These are phyloP conservation scores for Neofusicoccum cordaticola DNA, from an alignment of 2,329 filamentous ascomycete genomes.

Conservation along the genomic window DNA sequence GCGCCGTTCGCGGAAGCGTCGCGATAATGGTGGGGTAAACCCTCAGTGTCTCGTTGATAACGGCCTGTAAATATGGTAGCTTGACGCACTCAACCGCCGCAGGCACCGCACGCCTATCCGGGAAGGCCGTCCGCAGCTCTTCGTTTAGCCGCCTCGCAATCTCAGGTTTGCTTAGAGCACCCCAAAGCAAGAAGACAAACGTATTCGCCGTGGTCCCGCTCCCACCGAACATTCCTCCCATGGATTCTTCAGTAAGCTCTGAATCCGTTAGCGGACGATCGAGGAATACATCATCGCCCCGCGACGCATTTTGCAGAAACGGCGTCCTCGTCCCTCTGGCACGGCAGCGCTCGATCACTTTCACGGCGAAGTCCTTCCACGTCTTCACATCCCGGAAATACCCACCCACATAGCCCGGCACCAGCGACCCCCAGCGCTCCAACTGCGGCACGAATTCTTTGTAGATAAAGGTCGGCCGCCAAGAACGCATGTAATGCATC, in stretches of 20 bases:
- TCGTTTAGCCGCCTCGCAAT: not conserved
- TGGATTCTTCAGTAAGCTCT: constrained; percentile 11
- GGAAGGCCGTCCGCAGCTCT: not conserved
- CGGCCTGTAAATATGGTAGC: constrained; percentile 12
- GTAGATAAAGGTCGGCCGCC: not conserved
- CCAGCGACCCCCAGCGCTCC: not conserved
- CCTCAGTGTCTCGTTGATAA: constrained; percentile 16
- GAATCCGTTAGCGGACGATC: not conserved
- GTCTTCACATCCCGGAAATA: not conserved
- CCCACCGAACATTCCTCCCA: constrained; percentile 5
- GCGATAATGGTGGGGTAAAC: constrained; percentile 14
- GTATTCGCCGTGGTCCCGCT: constrained; percentile 16
- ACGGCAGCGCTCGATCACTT: not conserved
- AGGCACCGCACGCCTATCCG: not conserved
- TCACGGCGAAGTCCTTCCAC: not conserved
- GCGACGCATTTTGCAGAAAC: not conserved
- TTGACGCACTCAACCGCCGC: not conserved
- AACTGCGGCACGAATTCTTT: not conserved
- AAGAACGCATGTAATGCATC: not conserved
- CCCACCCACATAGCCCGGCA: not conserved
- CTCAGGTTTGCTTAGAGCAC: not conserved
- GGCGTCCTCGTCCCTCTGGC: not conserved
- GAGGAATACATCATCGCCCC: not conserved
- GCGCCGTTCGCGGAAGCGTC: not conserved
- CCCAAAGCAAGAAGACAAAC: constrained; percentile 9